These are phyloP conservation scores for Zarea fungicola DNA, from an alignment of 2,329 filamentous ascomycete genomes.

Conservation along the genomic window DNA sequence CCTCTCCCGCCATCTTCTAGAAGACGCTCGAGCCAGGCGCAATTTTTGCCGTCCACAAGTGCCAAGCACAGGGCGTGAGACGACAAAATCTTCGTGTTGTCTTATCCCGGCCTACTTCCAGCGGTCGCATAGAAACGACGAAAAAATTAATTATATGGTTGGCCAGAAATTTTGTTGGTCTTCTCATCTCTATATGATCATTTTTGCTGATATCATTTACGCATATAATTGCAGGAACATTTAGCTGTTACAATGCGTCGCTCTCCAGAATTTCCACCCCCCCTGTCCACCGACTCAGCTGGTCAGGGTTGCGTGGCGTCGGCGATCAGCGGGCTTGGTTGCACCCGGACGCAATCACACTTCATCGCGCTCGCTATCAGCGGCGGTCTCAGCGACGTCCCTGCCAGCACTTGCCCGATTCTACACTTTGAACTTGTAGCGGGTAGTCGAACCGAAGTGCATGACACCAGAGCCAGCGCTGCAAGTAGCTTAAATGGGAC, in stretches of 20 bases:
- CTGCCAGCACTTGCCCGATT: neutral
- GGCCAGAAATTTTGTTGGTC: neutral
- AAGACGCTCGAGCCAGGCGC: slow-evolving; percentile 9
- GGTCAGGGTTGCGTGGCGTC: slow-evolving; percentile 14
- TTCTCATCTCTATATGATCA: neutral
- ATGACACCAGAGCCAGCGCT: neutral
- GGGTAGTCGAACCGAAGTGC: neutral
- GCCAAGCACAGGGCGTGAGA: neutral
- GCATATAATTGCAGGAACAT: neutral
- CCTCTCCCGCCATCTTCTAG: slow-evolving; percentile 10
- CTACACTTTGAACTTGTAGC: neutral
- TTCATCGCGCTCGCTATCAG: too few species aligned
- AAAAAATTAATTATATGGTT: neutral
- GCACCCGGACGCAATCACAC: neutral
- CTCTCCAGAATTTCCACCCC: neutral
- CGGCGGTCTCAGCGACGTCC: too few species aligned
- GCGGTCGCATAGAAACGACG: neutral
- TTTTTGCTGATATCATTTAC: neutral
- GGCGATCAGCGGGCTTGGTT: slow-evolving; percentile 9
- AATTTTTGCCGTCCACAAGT: neutral
- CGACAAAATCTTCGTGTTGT: neutral
- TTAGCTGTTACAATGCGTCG: neutral
- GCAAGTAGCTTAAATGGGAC: neutral
- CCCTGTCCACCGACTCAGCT: slow-evolving; percentile 9
- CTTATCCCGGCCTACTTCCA: neutral